Base-by-base conservation (phyloP, 306 rosid species). In the Ormosia semicastrata region DNA sequence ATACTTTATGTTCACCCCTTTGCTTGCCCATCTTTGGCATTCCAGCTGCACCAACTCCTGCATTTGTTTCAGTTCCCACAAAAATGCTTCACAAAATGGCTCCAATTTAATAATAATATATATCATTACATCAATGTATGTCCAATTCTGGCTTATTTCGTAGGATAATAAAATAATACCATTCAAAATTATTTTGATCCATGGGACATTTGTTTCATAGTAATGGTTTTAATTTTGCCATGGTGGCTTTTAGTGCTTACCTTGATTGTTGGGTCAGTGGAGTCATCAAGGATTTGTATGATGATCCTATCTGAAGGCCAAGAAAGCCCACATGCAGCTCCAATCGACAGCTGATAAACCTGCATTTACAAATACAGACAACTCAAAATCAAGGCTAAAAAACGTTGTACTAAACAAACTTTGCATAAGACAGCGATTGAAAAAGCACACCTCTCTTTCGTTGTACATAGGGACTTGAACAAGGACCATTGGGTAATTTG, bases 391-490 rank as follows among this genome's bases (percentile, higher is more conserved):
- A 78, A 56, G n/a, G 58, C 44, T 63, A 3, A 57, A 76, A 47
- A 71, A 24, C 53, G 39, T 6, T n/a, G 12, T 43, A 15, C 13
- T 10, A 76, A 3, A 66, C 15, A 65, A 64, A 49, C 43, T 46
- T 2, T 8, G 0, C 6, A 7, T 33, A 12, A 10, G 13, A 29
- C 24, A 33, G 36, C 10, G 3, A 41, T 7, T 47, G 3, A 18
- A 13, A 54, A 12, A 15, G 34, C n/a, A 10, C 68, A 95, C 99
- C 99, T 95, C 99, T 90, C 92, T 86, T 87, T 95, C 99, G 36
- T 95, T 95, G 82, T 84, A 95, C 99, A 95, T 95, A 14, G 99
- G 99, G 82, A 95, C 89, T 85, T 95, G 99, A 50, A 95, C 91
- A 3, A 95, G 88, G 18, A 95, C 97, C 96, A 90, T 89, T 0